These are phyloP conservation scores for Leishmania arabica DNA, from an alignment of 208 protist genomes.

Conservation along the genomic window DNA sequence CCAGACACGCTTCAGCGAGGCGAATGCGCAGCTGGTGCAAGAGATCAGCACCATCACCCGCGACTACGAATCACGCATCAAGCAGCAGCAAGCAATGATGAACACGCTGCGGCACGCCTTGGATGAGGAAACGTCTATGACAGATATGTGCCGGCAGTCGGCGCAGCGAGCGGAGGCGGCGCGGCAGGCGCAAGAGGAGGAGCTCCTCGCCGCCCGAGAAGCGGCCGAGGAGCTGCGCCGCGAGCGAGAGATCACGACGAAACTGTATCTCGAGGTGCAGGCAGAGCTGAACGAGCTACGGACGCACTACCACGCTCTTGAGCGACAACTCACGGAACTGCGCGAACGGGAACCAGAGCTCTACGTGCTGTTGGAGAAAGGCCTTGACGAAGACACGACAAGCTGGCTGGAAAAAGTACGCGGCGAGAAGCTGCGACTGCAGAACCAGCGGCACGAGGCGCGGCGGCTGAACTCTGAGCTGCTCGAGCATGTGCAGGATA, in stretches of 20 bases:
- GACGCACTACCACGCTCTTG: slow-evolving; percentile 41
- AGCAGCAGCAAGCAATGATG: slow-evolving; percentile 66
- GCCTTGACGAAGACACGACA: slow-evolving; percentile 34
- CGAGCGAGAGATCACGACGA: slow-evolving; percentile 18
- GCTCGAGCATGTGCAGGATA: slow-evolving; percentile 56
- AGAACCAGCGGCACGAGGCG: slow-evolving; percentile 54
- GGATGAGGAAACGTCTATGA: slow-evolving; percentile 58
- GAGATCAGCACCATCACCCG: slow-evolving; percentile 41
- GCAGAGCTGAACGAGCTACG: slow-evolving; percentile 52
- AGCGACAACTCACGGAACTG: slow-evolving; percentile 47
- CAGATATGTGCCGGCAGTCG: slow-evolving; percentile 46
- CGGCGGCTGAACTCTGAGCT: slow-evolving; percentile 58
- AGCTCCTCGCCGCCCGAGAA: slow-evolving; percentile 34
- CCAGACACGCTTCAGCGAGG: slow-evolving; percentile 29
- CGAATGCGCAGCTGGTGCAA: slow-evolving; percentile 38
- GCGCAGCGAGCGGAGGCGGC: slow-evolving; percentile 39
- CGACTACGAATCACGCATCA: slow-evolving; percentile 57
- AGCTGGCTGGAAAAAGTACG: slow-evolving; percentile 62
- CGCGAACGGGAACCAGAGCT: slow-evolving; percentile 43
- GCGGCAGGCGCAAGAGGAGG: slow-evolving; percentile 39
- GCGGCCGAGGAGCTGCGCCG: slow-evolving; percentile 24
- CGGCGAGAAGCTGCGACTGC: slow-evolving; percentile 50
- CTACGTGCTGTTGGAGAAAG: slow-evolving; percentile 58
- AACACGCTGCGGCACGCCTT: slow-evolving; percentile 53
- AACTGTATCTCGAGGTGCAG: slow-evolving; percentile 37